Evolutionary conservation across 1,139 yeast genomes (phyloP).

Genomic region (Suhomyces atakaporum): DNA sequence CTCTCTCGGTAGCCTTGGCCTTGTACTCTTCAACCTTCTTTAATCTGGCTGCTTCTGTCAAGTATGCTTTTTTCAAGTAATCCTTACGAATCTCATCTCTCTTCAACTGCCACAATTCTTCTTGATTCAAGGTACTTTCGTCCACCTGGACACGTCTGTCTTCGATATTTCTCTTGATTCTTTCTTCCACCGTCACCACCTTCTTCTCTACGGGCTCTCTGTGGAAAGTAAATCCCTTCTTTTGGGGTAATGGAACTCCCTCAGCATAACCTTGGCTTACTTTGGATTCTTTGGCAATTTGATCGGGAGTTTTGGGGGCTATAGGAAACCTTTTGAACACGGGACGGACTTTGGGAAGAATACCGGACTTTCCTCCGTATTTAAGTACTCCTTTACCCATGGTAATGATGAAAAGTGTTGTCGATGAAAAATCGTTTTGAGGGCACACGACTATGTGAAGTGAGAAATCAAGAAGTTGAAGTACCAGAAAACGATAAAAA

Average conservation of each 20-base stretch:
- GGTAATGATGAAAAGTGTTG: conserved; percentile 6
- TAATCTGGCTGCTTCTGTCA: conserved; percentile 47
- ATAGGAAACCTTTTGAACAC: conserved; percentile 64
- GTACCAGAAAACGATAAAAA: too few species aligned
- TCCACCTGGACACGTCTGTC: conserved; percentile 40
- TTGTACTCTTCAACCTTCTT: conserved; percentile 33
- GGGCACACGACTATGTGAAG: conserved; percentile 1
- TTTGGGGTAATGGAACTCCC: conserved; percentile 70
- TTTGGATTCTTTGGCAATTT: conserved; percentile 43
- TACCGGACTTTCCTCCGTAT: conserved; percentile 75
- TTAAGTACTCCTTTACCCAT: conserved; percentile 57
- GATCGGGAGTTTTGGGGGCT: conserved; percentile 48
- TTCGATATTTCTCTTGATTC: conserved; percentile 56
- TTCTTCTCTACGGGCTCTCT: conserved; percentile 51
- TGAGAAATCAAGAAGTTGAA: conserved; percentile 1
- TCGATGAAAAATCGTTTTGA: conserved; percentile 2
- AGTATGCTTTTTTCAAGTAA: conserved; percentile 67
- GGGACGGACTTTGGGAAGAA: conserved; percentile 75
- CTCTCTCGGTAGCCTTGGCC: conserved; percentile 27
- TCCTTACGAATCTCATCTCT: conserved; percentile 72
- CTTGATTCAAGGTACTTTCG: conserved; percentile 39
- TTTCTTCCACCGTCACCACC: conserved; percentile 58
- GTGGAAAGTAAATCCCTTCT: conserved; percentile 45
- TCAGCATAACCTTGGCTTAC: conserved; percentile 71
- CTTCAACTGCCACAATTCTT: conserved; percentile 55